Evolutionary conservation across 108 stramenopile genomes (phyloP), one percentile per base, ranked within the genome.

Genomic region (Parmales sp.): DNA sequence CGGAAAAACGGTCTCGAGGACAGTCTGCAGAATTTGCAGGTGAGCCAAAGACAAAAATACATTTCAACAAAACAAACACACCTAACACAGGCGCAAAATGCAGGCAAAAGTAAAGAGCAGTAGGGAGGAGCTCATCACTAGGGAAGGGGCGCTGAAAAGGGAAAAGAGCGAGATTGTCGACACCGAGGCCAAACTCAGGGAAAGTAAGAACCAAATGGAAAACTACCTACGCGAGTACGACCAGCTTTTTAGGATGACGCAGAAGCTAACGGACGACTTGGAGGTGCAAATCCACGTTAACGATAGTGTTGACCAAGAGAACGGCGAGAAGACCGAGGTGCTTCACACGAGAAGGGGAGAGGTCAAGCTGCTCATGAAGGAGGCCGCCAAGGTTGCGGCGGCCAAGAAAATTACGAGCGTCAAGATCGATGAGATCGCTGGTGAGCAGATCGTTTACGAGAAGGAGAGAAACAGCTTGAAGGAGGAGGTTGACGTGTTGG

Each of bases 161-260:
- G 71, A 76, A 23, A 68, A 66, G 50, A 44, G 39, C 13, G 34
- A 36, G 28, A 74, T 69, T 31, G 37, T 19, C 31, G 72, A 51
- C 11, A 63, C 66, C 0, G 75, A 79, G 49, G 34, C 72, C 19
- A 49, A 67, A 41, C 60, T 75, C 5, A 7, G 46, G 29, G 51
- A 73, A 13, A 37, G 41, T 44, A 79, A 79, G 73, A 50, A 76
- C 18, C 69, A 74, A 11, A 77, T 79, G 76, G 80, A 80, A 37
- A 28, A 22, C 34, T 76, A 76, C 45, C 45, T 76, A 28, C 26
- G 46, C 37, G 67, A 83, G 19, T 76, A 81, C 70, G 80, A 79
- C 70, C 68, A 65, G 63, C 78, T 83, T 1, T 77, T 77, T 34
- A 31, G 68, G 31, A 46, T 50, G 28, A 78, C 65, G 11, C 76